Base-by-base conservation (phyloP, 805 yeast species). In the Saturnispora galanensis region DNA sequence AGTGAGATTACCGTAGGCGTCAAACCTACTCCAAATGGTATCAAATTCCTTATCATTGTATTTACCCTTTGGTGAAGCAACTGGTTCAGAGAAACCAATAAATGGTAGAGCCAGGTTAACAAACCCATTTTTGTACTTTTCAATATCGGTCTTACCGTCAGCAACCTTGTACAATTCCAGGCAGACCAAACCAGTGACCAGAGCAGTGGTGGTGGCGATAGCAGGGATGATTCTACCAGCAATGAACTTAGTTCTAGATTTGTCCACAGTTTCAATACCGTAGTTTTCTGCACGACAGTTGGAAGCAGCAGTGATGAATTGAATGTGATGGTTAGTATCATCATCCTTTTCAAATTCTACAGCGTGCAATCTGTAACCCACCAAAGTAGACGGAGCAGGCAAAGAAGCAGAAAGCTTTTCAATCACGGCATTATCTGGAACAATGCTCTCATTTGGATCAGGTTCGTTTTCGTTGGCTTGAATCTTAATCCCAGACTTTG, bases 201-300 rank as follows among this genome's bases (percentile, higher is more conserved):
- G 69, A 9, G 97, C 95, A n/a, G 99, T 93, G 1, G 99, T 93
- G 2, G 99, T 93, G 32, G 98, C 98, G 69, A 93, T 93, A 16
- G 98, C 98, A 12, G 99, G 99, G 53, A 93, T 93, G 53, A 93
- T 93, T 66, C 94, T 81, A 39, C 99, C 99, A 6, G 99, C 99
- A 62, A 93, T 90, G 57, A 90, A 87, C 69, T 93, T 93, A 33
- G 98, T 93, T 69, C 84, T 86, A 42, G 81, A 79, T 50, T 80
- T 77, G 59, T 90, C 97, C 32, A 90, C 97, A 10, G 87, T 69
- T 58, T 87, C 95, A 53, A 90, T 88, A 35, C 78, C 74, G 60
- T 90, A 90, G 66, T 88, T 90, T 66, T 79, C 71, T 28, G 99
- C 99, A 63, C 99, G 81, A 65, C 95, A 79, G 63, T 93, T 93